Conservation (phyloP, 2,329 filamentous ascomycete genomes). For the Cladosporium phlei region DNA sequence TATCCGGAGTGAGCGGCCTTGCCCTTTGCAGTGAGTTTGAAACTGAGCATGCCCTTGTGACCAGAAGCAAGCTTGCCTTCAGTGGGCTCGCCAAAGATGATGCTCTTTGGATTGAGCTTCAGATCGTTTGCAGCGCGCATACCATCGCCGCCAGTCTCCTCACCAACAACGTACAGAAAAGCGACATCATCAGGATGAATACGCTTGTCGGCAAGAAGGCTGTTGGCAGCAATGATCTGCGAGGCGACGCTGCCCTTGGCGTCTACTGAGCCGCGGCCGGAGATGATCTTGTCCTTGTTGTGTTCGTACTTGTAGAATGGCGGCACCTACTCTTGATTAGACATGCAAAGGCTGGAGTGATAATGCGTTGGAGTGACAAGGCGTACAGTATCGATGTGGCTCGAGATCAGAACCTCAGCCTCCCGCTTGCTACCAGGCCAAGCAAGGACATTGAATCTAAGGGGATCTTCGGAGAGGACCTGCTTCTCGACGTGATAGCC, state of each 20-base stretch:
- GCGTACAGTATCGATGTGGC: constrained; percentile 71
- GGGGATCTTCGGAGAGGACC: constrained; percentile 36
- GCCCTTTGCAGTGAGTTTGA: constrained; percentile 64
- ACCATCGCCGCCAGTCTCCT: constrained; percentile 75
- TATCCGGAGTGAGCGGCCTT: constrained; percentile 87
- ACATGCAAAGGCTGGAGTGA: too few species aligned
- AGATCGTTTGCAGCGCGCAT: constrained; percentile 59
- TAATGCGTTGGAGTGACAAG: too few species aligned
- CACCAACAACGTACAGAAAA: constrained; percentile 67
- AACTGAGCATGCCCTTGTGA: constrained; percentile 78
- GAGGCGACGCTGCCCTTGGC: constrained; percentile 59
- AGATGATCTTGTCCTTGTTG: constrained; percentile 43
- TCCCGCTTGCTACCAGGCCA: constrained; percentile 49
- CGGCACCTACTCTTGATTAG: too few species aligned
- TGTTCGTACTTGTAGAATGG: constrained; percentile 66
- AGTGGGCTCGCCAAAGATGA: constrained; percentile 91
- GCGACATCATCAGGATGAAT: constrained; percentile 43
- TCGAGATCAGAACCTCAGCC: constrained; percentile 63
- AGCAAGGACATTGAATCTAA: constrained; percentile 73
- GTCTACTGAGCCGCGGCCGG: constrained; percentile 69
- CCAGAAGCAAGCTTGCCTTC: constrained; percentile 81
- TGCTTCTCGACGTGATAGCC: constrained; percentile 62
- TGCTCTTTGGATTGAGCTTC: constrained; percentile 51
- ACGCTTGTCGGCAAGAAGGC: constrained; percentile 41
- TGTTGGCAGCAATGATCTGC: constrained; percentile 63